These are phyloP conservation scores for Puccinia triticina DNA, from an alignment of 1,284 basidiomycete species.

Conservation along the genomic window DNA sequence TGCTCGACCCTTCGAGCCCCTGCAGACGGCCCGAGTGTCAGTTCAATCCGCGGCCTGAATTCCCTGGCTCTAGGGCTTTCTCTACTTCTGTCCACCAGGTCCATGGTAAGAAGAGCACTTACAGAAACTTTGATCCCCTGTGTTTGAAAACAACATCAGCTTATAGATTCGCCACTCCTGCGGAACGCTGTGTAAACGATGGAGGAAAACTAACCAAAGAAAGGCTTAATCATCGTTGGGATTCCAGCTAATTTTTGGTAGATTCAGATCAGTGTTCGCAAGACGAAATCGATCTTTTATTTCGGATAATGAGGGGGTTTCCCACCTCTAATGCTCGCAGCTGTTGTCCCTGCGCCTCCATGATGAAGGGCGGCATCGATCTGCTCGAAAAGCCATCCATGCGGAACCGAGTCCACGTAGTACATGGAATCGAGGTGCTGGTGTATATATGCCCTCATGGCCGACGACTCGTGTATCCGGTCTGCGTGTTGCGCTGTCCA, in stretches of 20 bases:
- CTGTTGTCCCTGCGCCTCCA: constrained; percentile 89
- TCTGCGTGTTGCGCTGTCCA: constrained; percentile 85
- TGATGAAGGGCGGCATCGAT: constrained; percentile 94
- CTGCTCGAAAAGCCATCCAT: constrained; percentile 92
- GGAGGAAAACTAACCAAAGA: constrained; percentile 78
- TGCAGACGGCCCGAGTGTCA: constrained; percentile 50
- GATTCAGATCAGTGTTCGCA: constrained; percentile 57
- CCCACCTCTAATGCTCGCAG: constrained; percentile 82
- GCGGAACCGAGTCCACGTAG: constrained; percentile 82
- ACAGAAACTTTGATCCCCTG: constrained; percentile 49
- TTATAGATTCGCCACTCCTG: constrained; percentile 64
- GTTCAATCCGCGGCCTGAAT: constrained; percentile 38
- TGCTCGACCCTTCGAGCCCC: constrained; percentile 57
- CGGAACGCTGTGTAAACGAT: constrained; percentile 67
- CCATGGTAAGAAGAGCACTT: neutral
- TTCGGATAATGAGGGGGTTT: constrained; percentile 53
- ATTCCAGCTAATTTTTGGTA: constrained; percentile 71
- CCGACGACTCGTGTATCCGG: constrained; percentile 47
- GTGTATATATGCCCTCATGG: constrained; percentile 59
- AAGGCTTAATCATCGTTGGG: constrained; percentile 93
- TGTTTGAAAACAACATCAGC: neutral
- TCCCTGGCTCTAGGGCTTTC: neutral
- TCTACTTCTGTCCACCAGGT: too few species aligned
- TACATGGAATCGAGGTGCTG: constrained; percentile 77
- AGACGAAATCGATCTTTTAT: neutral